Evolutionary conservation across 805 yeast genomes (phyloP).

Genomic region (Candida koratica): DNA sequence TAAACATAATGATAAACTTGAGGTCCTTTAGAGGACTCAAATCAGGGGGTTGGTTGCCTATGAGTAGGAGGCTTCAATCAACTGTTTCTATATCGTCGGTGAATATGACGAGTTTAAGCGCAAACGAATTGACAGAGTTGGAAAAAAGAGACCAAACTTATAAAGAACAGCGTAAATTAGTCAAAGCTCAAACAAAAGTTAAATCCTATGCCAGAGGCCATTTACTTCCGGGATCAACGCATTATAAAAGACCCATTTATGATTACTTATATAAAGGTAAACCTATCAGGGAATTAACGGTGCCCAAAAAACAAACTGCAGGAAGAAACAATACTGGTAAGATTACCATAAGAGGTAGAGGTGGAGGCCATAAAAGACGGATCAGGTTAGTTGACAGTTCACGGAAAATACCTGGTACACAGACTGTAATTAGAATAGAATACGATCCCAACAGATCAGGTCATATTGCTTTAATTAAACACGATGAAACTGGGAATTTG

Average conservation of each 20-base stretch:
- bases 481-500: conserved; percentile 54
- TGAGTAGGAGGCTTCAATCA: conserved; percentile 13
- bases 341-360: conserved; percentile 90
- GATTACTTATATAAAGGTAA: conserved; percentile 83
- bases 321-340: conserved; percentile 90
- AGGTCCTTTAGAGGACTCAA: neutral
- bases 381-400: conserved; percentile 75
- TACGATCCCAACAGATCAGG: conserved; percentile 93
- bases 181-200: conserved; percentile 66
- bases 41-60: too few species aligned
- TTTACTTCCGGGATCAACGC: conserved; percentile 80
- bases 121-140: conserved; percentile 55
- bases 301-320: conserved; percentile 63
- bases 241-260: conserved; percentile 85
- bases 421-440: conserved; percentile 82
- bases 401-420: conserved; percentile 65
- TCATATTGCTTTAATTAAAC: conserved; percentile 83
- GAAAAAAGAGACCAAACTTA: conserved; percentile 75
- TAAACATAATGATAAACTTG: conserved; percentile 2
- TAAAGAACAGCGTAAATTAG: conserved; percentile 67
- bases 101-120: conserved; percentile 2
- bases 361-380: conserved; percentile 94
- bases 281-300: conserved; percentile 74
- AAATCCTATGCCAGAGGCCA: conserved; percentile 68
- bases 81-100: conserved; percentile 7